Base-by-base conservation (phyloP, 179 eudicot species). In the Sideroxylon spinosum region DNA sequence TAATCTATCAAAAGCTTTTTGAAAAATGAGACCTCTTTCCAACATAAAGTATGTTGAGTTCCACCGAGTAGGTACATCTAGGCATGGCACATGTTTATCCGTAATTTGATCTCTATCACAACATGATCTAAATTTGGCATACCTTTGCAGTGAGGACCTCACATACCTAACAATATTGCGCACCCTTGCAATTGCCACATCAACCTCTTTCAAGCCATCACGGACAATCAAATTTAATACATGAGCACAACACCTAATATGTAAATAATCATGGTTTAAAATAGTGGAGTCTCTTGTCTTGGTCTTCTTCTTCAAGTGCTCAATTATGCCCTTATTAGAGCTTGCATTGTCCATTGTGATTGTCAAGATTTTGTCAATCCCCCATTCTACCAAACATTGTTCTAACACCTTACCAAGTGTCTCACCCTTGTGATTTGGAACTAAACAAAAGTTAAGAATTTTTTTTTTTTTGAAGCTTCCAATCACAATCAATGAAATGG, bases 261-360 rank as follows among this genome's bases (percentile, higher is more conserved):
- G 69, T 28, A 26, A 29, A 65, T 9, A 3, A 1, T 28, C 49
- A 13, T 66, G 70, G 20, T 26, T 14, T 14, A 29, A 12, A 66
- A 66, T 66, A 66, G 29, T 62, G 32, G 29, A 62, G 29, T 23
- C 66, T 62, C 32, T 63, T 10, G 9, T 25, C 68, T 1, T 23
- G 37, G 68, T 25, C 3, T 25, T 63, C 14, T 63, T 63, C 37
- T 25, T 63, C 68, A 63, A 25, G 68, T 8, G 11, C 23, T 63
- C 68, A 7, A 25, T 25, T 63, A 63, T 9, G 0, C 78, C 85
- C 68, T 80, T 60, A 29, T 29, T 29, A 29, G 37, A 29, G 37
- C 37, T 29, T n/a, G n/a, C n/a, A n/a, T n/a, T n/a, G n/a, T n/a
- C n/a, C n/a, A n/a, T n/a, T n/a, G n/a, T n/a, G n/a, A n/a, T n/a